A percentile compares a stretch with the other conserved stretches of the same genome.
These are phyloP conservation scores for Tuber brumale DNA, from an alignment of 495 filamentous ascomycete genomes.

Conservation along the genomic window DNA sequence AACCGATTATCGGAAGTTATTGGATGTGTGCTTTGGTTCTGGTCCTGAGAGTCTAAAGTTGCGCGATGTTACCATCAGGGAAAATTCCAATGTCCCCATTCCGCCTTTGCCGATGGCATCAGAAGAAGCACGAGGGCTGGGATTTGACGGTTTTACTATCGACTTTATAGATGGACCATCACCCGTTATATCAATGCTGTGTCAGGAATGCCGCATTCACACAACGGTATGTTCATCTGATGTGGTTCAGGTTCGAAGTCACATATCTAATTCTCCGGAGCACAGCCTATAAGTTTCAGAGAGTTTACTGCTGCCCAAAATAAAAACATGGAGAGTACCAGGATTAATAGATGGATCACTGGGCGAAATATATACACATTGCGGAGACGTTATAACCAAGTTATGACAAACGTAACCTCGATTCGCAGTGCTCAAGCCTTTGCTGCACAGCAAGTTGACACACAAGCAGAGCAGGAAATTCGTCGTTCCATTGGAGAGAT, in stretches of 20 bases:
- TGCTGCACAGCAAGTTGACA: slow-evolving; percentile 36
- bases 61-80: slow-evolving; percentile 57
- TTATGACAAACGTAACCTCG: neutral
- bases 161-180: slow-evolving; percentile 75
- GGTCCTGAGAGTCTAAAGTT: slow-evolving; percentile 52
- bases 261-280: slow-evolving; percentile 10
- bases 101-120: slow-evolving; percentile 48
- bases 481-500: slow-evolving; percentile 41
- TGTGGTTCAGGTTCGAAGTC: neutral
- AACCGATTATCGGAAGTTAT: slow-evolving; percentile 66
- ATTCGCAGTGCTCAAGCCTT: slow-evolving; percentile 26
- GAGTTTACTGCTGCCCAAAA: slow-evolving; percentile 61
- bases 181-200: slow-evolving; percentile 80
- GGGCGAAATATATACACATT: slow-evolving; percentile 16
- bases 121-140: slow-evolving; percentile 46
- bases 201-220: slow-evolving; percentile 59
- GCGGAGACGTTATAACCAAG: slow-evolving; percentile 1
- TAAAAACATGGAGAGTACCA: slow-evolving; percentile 50
- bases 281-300: slow-evolving; percentile 49
- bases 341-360: slow-evolving; percentile 36
- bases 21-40: slow-evolving; percentile 48
- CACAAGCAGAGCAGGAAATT: slow-evolving; percentile 42
- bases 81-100: slow-evolving; percentile 47
- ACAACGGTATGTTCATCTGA: slow-evolving; percentile 47
- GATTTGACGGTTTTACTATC: slow-evolving; percentile 71